Evolutionary conservation across 2,329 filamentous ascomycete genomes (phyloP).

Genomic region (Sordariomycetes sp.): DNA sequence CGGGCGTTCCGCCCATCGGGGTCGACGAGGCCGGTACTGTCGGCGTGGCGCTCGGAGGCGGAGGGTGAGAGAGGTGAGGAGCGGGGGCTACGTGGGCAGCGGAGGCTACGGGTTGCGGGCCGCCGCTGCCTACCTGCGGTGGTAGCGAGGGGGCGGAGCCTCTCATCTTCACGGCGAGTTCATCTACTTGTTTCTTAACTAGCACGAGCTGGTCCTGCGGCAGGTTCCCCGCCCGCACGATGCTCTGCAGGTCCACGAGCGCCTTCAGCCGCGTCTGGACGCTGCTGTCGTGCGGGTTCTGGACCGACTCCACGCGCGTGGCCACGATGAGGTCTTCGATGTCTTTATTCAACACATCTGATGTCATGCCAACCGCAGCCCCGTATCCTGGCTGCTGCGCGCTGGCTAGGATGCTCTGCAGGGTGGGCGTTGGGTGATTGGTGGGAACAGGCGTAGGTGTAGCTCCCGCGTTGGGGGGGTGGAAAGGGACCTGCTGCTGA

Average conservation of each 20-base stretch:
- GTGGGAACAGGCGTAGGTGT: background rate
- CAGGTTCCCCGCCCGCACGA: conserved; percentile 65
- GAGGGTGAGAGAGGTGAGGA: conserved; percentile 7
- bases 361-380: conserved; percentile 37
- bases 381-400: conserved; percentile 1
- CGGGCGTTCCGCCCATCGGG: conserved; percentile 17
- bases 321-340: conserved; percentile 67
- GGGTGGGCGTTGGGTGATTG: background rate
- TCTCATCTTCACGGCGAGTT: conserved; percentile 57
- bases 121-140: conserved; percentile 1
- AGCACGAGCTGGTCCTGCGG: conserved; percentile 72
- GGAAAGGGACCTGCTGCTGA: background rate
- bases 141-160: conserved; percentile 28
- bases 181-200: conserved; percentile 76
- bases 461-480: background rate
- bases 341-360: conserved; percentile 72
- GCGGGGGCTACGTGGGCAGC: conserved; percentile 2
- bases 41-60: conserved; percentile 13
- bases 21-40: conserved; percentile 18
- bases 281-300: conserved; percentile 64
- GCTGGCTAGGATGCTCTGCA: background rate
- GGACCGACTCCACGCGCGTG: conserved; percentile 63
- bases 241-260: conserved; percentile 68
- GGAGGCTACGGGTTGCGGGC: background rate
- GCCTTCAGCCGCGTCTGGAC: conserved; percentile 74